Base-by-base conservation (phyloP, 2,329 filamentous ascomycete genomes). In the Zymoseptoria brevis region DNA sequence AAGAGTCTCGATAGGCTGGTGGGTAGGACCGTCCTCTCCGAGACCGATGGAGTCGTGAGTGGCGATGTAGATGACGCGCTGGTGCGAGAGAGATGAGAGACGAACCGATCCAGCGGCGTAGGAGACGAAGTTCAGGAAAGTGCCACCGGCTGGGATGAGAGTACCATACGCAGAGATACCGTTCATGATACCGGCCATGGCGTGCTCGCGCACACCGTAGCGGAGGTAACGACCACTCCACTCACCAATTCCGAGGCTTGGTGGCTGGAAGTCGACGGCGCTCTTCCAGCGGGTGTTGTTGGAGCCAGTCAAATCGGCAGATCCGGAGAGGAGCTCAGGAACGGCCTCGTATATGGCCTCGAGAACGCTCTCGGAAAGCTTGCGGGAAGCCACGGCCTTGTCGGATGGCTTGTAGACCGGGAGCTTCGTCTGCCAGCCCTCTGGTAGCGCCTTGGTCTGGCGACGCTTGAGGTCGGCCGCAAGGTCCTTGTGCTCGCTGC, bases 11-110 rank as follows among this genome's bases (percentile, higher is more conserved):
- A 99, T 96, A 76, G 94, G 94, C 84, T 99, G 94, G 81, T 99
- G 94, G 59, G 94, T 99, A 69, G 94, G 93, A 65, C 94, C 94
- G 74, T 99, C 94, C 81, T 99, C 94, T 79, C 94, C 94, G 68
- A 97, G 90, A 82, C 94, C 94, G 71, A 99, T 99, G 67, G 93
- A 96, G 84, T 97, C 93, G 84, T 97, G 93, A 69, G 93, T 97
- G 72, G 94, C 93, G 70, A 97, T 84, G 87, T 94, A 96, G 81
- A 99, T 92, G 74, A 86, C 83, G 71, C 93, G 93, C 75, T 92
- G 83, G 77, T 89, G 92, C 53, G 92, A 96, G 69, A 99, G 85
- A 49, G 94, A 87, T 45, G 92, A 96, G 62, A 99, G 86, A 79
- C 94, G 93, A 74, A 97, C 88, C 71, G 94, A 87, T 78, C 94